phyloP scores from a whole-genome alignment of 768 basidiomycete genomes.

The Russula vinacea region DNA sequence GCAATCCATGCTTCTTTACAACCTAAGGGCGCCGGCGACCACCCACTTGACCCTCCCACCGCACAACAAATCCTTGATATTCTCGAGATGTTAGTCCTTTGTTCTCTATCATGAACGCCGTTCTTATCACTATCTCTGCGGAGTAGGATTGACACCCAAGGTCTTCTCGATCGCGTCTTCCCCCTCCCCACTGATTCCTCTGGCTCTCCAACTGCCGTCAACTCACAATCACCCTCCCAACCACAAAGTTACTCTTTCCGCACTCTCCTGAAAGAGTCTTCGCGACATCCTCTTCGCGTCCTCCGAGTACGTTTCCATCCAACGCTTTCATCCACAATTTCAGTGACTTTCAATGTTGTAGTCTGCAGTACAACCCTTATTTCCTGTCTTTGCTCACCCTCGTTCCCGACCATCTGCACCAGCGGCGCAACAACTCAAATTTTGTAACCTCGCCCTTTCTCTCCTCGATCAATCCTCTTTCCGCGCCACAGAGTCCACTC shows the following conservation, averaged over 20 bases:
- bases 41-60: slow-evolving; percentile 44
- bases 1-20: slow-evolving; percentile 31
- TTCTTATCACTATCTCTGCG: slow-evolving; percentile 24
- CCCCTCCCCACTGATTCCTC: slow-evolving; percentile 47
- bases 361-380: slow-evolving; percentile 64
- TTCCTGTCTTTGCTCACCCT: slow-evolving; percentile 64
- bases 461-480: slow-evolving; percentile 69
- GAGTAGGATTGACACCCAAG: slow-evolving; percentile 66
- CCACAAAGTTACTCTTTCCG: slow-evolving; percentile 49
- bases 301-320: slow-evolving; percentile 49
- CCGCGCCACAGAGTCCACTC: slow-evolving; percentile 44
- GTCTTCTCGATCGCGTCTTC: slow-evolving; percentile 77
- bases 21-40: slow-evolving; percentile 45
- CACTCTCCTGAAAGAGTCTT: slow-evolving; percentile 51
- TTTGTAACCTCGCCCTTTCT: slow-evolving; percentile 69
- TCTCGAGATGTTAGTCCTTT: slow-evolving; percentile 49
- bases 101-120: slow-evolving; percentile 5
- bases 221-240: slow-evolving; percentile 31
- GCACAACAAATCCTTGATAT: slow-evolving; percentile 58
- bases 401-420: slow-evolving; percentile 61
- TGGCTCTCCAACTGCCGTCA: slow-evolving; percentile 39
- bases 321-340: not conserved
- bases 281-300: slow-evolving; percentile 52
- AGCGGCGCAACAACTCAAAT: slow-evolving; percentile 66
- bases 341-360: slow-evolving; percentile 33